Evolutionary conservation across 2,329 filamentous ascomycete genomes (phyloP).

Genomic region (Fusarium ramigenum): DNA sequence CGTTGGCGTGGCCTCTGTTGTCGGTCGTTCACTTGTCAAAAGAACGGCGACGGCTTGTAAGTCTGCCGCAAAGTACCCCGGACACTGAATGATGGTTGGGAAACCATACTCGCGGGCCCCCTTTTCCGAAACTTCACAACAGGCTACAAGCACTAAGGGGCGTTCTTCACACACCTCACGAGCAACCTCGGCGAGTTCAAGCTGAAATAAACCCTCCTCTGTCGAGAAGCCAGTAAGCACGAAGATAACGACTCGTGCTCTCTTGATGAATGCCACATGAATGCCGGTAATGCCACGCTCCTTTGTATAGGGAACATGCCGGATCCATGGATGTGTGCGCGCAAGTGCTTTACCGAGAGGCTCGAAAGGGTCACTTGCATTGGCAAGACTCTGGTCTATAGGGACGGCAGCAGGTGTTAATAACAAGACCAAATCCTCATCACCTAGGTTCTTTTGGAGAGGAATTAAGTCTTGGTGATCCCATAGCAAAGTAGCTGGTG

Average conservation of each 20-base stretch:
- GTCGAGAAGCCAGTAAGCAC: slow-evolving; percentile 63
- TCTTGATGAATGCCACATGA: slow-evolving; percentile 69
- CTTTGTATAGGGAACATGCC: slow-evolving; percentile 77
- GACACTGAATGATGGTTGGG: slow-evolving; percentile 61
- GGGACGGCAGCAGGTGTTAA: slow-evolving; percentile 66
- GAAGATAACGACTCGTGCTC: slow-evolving; percentile 68
- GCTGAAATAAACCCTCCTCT: slow-evolving; percentile 61
- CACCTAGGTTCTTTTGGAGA: slow-evolving; percentile 55
- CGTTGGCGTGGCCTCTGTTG: background rate
- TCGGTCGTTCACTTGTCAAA: slow-evolving; percentile 56
- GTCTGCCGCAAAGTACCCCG: slow-evolving; percentile 57
- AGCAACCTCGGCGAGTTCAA: slow-evolving; percentile 59
- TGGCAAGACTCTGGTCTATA: slow-evolving; percentile 51
- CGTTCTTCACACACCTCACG: slow-evolving; percentile 57
- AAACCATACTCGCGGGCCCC: slow-evolving; percentile 55
- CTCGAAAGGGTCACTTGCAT: slow-evolving; percentile 75
- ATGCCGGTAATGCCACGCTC: slow-evolving; percentile 69
- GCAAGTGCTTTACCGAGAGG: slow-evolving; percentile 72
- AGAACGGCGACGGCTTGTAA: slow-evolving; percentile 62
- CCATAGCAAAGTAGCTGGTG: slow-evolving; percentile 48
- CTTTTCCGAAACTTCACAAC: slow-evolving; percentile 55
- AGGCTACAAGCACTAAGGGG: slow-evolving; percentile 63
- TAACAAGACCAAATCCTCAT: slow-evolving; percentile 67
- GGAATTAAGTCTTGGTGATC: slow-evolving; percentile 59
- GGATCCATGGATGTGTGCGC: slow-evolving; percentile 66